phyloP scores from a whole-genome alignment of 2,329 filamentous ascomycete species.

The Periglandula ipomoeae region DNA sequence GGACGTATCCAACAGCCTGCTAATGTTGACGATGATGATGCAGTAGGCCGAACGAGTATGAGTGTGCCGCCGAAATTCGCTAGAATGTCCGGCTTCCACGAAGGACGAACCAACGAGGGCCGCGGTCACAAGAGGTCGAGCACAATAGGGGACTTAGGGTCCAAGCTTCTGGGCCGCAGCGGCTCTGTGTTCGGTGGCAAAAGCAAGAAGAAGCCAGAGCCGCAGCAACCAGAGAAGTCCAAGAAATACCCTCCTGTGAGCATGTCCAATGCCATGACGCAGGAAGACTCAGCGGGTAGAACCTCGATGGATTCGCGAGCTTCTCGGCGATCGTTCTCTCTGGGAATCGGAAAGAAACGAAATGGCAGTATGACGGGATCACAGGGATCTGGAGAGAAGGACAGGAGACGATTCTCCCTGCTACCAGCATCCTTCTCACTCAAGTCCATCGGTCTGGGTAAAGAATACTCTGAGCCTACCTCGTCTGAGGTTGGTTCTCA shows the following conservation, averaged over 20 bases:
- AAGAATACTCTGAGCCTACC: slow-evolving; percentile 33
- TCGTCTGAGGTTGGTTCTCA: slow-evolving; percentile 40
- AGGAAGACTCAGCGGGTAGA: slow-evolving; percentile 41
- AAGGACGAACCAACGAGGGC: slow-evolving; percentile 34
- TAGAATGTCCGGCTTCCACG: slow-evolving; percentile 48
- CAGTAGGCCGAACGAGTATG: slow-evolving; percentile 54
- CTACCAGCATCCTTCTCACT: slow-evolving; percentile 56
- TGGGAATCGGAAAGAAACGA: slow-evolving; percentile 60
- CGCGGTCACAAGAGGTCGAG: slow-evolving; percentile 60
- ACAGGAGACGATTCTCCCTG: slow-evolving; percentile 61
- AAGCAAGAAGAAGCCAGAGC: slow-evolving; percentile 41
- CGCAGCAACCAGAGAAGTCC: slow-evolving; percentile 44
- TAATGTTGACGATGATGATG: slow-evolving; percentile 55
- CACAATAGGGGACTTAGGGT: slow-evolving; percentile 72
- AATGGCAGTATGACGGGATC: slow-evolving; percentile 56
- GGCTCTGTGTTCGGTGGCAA: slow-evolving; percentile 69
- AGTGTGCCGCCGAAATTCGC: slow-evolving; percentile 50
- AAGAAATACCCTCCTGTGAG: slow-evolving; percentile 82
- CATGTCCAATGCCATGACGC: slow-evolving; percentile 66
- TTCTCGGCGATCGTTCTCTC: slow-evolving; percentile 60
- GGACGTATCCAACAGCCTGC: slow-evolving; percentile 78
- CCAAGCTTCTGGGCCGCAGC: slow-evolving; percentile 76
- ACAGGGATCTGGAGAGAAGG: slow-evolving; percentile 47
- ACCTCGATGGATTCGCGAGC: slow-evolving; percentile 61
- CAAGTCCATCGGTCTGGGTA: slow-evolving; percentile 53